Evolutionary conservation across 2,329 filamentous ascomycete genomes (phyloP).

Genomic region (Didymella segeticola): DNA sequence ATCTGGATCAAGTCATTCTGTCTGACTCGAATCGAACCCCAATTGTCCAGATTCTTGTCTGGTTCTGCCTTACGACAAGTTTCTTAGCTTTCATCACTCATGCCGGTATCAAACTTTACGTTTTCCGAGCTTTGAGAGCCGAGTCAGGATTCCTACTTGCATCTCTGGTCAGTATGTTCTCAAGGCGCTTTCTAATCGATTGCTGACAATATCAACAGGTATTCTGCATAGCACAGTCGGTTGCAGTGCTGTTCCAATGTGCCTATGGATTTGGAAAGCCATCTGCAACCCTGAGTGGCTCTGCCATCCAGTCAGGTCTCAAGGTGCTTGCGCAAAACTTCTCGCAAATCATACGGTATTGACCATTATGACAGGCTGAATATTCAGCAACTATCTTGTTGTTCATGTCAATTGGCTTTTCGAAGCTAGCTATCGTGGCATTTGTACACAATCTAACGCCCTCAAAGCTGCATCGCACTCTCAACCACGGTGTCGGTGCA

Average conservation of each 20-base stretch:
- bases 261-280: slow-evolving; percentile 32
- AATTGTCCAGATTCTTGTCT: slow-evolving; percentile 34
- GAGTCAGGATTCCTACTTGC: slow-evolving; percentile 25
- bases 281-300: slow-evolving; percentile 15
- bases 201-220: slow-evolving; percentile 12
- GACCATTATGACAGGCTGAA: slow-evolving; percentile 22
- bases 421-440: slow-evolving; percentile 36
- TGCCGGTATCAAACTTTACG: slow-evolving; percentile 29
- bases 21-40: slow-evolving; percentile 30
- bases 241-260: slow-evolving; percentile 25
- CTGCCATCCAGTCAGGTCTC: slow-evolving; percentile 19
- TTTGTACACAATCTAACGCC: slow-evolving; percentile 35
- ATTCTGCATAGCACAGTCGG: slow-evolving; percentile 28
- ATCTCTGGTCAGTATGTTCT: slow-evolving; percentile 18
- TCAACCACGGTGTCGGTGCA: slow-evolving; percentile 22
- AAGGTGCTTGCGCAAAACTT: slow-evolving; percentile 10
- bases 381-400: slow-evolving; percentile 36
- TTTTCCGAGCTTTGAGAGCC: slow-evolving; percentile 20
- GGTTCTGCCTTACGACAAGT: slow-evolving; percentile 27
- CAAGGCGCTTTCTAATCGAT: too few species aligned
- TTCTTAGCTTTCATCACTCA: slow-evolving; percentile 29
- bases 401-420: slow-evolving; percentile 33
- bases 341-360: background rate
- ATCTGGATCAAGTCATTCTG: slow-evolving; percentile 22
- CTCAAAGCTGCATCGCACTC: slow-evolving; percentile 18